Evolutionary conservation across 2,329 filamentous ascomycete genomes (phyloP).

Genomic region (Fusarium newnesense): DNA sequence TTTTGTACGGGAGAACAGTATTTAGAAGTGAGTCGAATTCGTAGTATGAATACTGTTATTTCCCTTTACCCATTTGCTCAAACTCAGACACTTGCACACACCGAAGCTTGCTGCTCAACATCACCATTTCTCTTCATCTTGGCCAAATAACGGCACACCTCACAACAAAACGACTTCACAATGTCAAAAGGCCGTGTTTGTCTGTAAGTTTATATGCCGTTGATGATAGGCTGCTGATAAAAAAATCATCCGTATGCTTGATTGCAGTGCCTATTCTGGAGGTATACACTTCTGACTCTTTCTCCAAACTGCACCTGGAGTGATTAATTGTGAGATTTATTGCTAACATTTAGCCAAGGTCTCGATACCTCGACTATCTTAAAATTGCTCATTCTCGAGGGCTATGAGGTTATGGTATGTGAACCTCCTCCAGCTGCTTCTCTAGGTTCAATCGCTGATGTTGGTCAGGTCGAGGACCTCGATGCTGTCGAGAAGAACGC

Average conservation of each 20-base stretch:
- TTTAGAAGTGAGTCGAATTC: conserved; percentile 2
- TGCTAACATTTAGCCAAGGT: conserved; percentile 36
- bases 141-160: background rate
- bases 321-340: background rate
- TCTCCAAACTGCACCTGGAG: background rate
- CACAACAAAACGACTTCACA: background rate
- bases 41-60: background rate
- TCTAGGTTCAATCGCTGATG: conserved; percentile 60
- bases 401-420: conserved; percentile 32
- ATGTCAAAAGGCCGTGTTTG: conserved; percentile 33
- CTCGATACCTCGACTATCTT: conserved; percentile 56
- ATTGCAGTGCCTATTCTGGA: conserved; percentile 25
- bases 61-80: background rate
- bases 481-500: conserved; percentile 77
- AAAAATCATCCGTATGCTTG: background rate
- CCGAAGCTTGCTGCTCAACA: background rate
- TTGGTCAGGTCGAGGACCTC: conserved; percentile 77
- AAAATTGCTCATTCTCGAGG: conserved; percentile 51
- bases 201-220: conserved; percentile 10
- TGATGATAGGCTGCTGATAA: background rate
- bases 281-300: background rate
- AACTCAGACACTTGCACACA: background rate
- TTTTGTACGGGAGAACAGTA: background rate
- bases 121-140: background rate
- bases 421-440: background rate